These are phyloP conservation scores for Prototheca cutis DNA, from an alignment of 163 green algal genomes.

Conservation along the genomic window DNA sequence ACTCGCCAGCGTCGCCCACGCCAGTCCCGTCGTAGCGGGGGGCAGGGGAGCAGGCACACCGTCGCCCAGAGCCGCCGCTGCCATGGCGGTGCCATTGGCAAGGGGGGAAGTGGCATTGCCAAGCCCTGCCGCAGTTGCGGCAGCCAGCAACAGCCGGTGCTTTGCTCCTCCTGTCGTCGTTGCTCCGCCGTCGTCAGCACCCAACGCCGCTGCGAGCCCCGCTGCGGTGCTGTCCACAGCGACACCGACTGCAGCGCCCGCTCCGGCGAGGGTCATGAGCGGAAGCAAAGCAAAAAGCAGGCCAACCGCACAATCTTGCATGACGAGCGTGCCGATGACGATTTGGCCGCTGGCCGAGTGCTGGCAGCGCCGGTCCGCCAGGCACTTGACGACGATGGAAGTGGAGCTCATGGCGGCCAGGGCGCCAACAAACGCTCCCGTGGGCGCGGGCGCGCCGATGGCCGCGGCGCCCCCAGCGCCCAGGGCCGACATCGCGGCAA, in stretches of 20 bases:
- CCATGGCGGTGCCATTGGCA: no score
- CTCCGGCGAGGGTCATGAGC: constrained; percentile 44
- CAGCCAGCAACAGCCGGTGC: no score
- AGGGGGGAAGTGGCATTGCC: no score
- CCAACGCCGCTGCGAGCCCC: no score
- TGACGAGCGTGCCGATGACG: constrained; percentile 76
- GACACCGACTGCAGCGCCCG: constrained; percentile 7
- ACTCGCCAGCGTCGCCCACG: not conserved
- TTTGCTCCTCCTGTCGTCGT: no score
- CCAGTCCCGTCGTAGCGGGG: not conserved
- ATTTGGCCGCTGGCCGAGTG: constrained; percentile 63
- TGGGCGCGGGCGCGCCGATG: constrained; percentile 35
- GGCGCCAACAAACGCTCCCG: constrained; percentile 72
- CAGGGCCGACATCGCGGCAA: constrained; percentile 40
- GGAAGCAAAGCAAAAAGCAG: constrained; percentile 89
- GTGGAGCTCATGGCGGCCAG: constrained; percentile 76
- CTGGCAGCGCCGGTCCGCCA: constrained; percentile 41
- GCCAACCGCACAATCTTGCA: constrained; percentile 84
- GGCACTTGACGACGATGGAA: constrained; percentile 76
- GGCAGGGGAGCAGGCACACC: no score
- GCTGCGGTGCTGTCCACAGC: no score
- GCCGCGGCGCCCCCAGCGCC: constrained; percentile 30
- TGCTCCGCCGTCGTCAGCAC: no score
- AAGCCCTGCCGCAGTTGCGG: no score
- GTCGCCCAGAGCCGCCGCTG: no score